phyloP scores from a whole-genome alignment of 2,329 filamentous ascomycete genomes.

The Botrytis tulipae region DNA sequence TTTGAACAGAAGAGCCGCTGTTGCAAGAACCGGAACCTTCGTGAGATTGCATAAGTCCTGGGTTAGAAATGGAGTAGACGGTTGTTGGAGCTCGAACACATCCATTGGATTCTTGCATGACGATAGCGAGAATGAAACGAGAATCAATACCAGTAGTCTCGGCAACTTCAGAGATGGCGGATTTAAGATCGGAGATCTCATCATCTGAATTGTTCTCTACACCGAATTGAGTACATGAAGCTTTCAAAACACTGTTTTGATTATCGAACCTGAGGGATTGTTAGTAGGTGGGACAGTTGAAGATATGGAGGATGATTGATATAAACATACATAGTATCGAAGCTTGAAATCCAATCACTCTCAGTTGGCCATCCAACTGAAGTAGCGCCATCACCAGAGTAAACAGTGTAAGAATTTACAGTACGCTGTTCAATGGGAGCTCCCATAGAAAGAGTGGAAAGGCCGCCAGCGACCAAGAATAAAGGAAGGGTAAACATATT shows the following conservation, averaged over 20 bases:
- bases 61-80: constrained; percentile 24
- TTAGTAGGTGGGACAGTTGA: background rate
- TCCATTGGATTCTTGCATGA: constrained; percentile 40
- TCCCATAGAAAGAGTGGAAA: constrained; percentile 26
- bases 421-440: constrained; percentile 19
- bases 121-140: constrained; percentile 39
- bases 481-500: constrained; percentile 27
- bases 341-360: constrained; percentile 22
- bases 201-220: constrained; percentile 19
- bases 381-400: constrained; percentile 17
- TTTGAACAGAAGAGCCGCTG: constrained; percentile 23
- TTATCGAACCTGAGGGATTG: constrained; percentile 13
- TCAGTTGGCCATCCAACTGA: constrained; percentile 24
- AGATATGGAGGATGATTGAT: background rate
- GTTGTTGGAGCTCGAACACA: constrained; percentile 28
- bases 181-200: constrained; percentile 24
- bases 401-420: constrained; percentile 21
- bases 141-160: constrained; percentile 16
- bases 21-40: constrained; percentile 26
- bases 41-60: constrained; percentile 36
- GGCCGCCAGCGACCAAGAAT: constrained; percentile 29
- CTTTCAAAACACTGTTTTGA: constrained; percentile 7
- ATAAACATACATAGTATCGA: constrained; percentile 24
- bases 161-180: constrained; percentile 22
- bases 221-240: constrained; percentile 18